phyloP scores from a whole-genome alignment of 768 basidiomycete genomes.

The Clathrus columnatus region DNA sequence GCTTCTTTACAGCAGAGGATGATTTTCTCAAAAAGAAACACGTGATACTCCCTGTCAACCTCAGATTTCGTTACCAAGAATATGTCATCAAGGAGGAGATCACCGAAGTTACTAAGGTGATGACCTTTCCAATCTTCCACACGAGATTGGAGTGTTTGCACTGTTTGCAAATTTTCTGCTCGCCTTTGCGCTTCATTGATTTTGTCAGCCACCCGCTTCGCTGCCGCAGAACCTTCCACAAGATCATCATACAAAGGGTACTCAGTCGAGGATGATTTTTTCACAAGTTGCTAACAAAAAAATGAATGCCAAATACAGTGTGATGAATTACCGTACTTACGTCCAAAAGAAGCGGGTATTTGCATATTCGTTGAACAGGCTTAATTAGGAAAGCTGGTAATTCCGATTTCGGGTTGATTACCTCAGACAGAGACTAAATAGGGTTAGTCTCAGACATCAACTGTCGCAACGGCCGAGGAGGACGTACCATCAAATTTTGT shows the following conservation, averaged over 20 bases:
- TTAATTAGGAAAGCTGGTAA: constrained; percentile 96
- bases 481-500: constrained; percentile 73
- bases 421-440: constrained; percentile 61
- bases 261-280: constrained; percentile 51
- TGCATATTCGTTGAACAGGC: constrained; percentile 96
- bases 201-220: constrained; percentile 88
- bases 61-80: constrained; percentile 95
- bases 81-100: constrained; percentile 88
- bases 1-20: constrained; percentile 98
- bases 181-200: constrained; percentile 94
- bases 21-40: constrained; percentile 98
- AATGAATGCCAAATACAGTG: constrained; percentile 12
- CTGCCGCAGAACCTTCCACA: constrained; percentile 72
- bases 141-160: constrained; percentile 72
- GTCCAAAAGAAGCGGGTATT: constrained; percentile 91
- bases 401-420: constrained; percentile 88
- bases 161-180: constrained; percentile 85
- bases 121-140: constrained; percentile 99
- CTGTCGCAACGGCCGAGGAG: constrained; percentile 10
- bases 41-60: constrained; percentile 95
- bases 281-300: constrained; percentile 55
- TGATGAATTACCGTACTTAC: constrained; percentile 40
- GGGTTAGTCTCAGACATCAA: constrained; percentile 13
- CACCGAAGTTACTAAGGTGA: constrained; percentile 88
- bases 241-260: constrained; percentile 76